phyloP scores from a whole-genome alignment of 1,284 basidiomycete species.

The Ceratorhiza oryzae-sativae region DNA sequence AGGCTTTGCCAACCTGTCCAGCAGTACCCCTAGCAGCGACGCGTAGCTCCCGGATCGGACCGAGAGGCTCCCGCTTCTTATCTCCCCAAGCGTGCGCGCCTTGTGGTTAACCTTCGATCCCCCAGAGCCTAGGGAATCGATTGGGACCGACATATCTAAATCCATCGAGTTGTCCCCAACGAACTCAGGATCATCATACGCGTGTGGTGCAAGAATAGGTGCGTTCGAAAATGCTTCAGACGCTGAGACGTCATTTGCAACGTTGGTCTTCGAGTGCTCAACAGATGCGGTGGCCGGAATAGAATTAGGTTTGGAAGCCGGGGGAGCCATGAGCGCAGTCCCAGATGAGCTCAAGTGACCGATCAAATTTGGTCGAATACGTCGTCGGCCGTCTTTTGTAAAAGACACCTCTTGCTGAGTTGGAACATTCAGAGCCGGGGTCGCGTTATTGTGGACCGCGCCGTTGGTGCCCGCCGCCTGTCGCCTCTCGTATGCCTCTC shows the following conservation, averaged over 20 bases:
- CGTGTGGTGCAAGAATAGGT: not conserved
- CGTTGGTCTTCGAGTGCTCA: not conserved
- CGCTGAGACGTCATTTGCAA: conserved; percentile 12
- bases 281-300: conserved; percentile 4
- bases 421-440: not conserved
- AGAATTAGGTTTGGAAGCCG: conserved; percentile 20
- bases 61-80: conserved; percentile 58
- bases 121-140: conserved; percentile 48
- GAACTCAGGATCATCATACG: not conserved
- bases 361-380: conserved; percentile 36
- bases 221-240: conserved; percentile 24
- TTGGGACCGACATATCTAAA: conserved; percentile 62
- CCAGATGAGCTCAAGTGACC: conserved; percentile 31
- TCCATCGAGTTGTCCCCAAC: conserved; percentile 45
- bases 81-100: conserved; percentile 77
- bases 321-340: not conserved
- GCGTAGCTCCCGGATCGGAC: conserved; percentile 61
- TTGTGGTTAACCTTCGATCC: conserved; percentile 51
- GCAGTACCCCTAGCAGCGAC: conserved; percentile 40
- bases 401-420: conserved; percentile 38
- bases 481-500: conserved; percentile 14
- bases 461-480: conserved; percentile 4
- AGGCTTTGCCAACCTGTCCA: conserved; percentile 43
- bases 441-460: not conserved
- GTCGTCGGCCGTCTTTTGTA: conserved; percentile 16